phyloP scores from a whole-genome alignment of 257 asterid genomes.

The Leonotis leonurus region DNA sequence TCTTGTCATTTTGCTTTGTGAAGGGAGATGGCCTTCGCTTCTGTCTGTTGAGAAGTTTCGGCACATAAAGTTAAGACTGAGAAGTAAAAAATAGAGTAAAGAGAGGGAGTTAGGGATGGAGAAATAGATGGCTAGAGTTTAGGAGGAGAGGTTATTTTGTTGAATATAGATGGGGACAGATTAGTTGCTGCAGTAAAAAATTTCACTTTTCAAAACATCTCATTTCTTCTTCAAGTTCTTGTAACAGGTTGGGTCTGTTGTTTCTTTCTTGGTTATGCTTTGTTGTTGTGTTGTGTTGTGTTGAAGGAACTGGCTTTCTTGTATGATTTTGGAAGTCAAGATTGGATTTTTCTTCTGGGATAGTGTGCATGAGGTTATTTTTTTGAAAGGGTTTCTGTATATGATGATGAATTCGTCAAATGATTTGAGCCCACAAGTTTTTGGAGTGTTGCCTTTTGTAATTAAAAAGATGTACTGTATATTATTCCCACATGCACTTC shows the following conservation, averaged over 20 bases:
- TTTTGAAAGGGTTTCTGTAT: neutral
- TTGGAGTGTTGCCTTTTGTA: neutral
- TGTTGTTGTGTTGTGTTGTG: conserved; percentile 1
- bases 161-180: conserved; percentile 20
- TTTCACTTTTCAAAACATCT: conserved; percentile 1
- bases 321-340: neutral
- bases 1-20: conserved; percentile 28
- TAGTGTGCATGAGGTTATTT: conserved; percentile 23
- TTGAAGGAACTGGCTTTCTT: neutral
- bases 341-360: neutral
- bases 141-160: conserved; percentile 4
- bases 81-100: neutral
- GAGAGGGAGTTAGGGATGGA: neutral
- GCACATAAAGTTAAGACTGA: conserved; percentile 9
- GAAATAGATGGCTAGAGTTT: conserved; percentile 5
- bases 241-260: conserved; percentile 29
- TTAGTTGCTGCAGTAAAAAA: neutral
- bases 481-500: neutral
- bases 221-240: no score
- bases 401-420: neutral
- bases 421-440: conserved; percentile 16
- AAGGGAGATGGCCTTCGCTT: conserved; percentile 20
- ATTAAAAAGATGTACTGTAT: neutral
- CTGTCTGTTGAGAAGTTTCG: conserved; percentile 23
- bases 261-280: conserved; percentile 7